Evolutionary conservation across 192 early-diverging fungal genomes (phyloP).

Genomic region (Thoreauomyces humboldtii): DNA sequence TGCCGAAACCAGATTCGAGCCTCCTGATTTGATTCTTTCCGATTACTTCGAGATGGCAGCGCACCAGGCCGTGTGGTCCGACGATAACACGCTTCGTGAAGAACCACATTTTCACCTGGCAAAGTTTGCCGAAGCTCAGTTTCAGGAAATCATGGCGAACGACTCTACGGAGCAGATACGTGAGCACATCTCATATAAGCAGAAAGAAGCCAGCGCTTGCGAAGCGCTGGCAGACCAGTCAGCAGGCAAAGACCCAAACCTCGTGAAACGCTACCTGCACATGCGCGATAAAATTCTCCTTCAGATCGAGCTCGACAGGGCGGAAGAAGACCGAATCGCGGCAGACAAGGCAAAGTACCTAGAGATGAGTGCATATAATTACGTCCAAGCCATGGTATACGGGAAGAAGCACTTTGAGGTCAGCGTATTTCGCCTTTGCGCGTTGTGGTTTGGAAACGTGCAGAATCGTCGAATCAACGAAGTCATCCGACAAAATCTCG

Average conservation of each 20-base stretch:
- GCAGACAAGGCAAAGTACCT: constrained; percentile 33
- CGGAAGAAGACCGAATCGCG: constrained; percentile 28
- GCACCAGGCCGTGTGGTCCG: constrained; percentile 1
- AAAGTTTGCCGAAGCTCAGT: constrained; percentile 43
- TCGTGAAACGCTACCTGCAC: background rate
- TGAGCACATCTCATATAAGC: constrained; percentile 33
- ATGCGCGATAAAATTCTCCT: constrained; percentile 26
- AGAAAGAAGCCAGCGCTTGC: constrained; percentile 31
- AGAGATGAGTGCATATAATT: constrained; percentile 39
- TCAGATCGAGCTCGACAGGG: constrained; percentile 44
- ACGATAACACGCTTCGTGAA: background rate
- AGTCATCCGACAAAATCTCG: constrained; percentile 23
- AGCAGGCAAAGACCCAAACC: constrained; percentile 16
- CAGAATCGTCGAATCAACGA: constrained; percentile 21
- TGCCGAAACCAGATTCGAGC: constrained; percentile 31
- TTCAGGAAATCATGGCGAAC: constrained; percentile 27
- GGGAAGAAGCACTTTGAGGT: constrained; percentile 36
- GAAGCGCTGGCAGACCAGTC: constrained; percentile 19
- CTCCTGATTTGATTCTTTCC: constrained; percentile 23
- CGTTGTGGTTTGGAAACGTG: constrained; percentile 49
- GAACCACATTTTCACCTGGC: constrained; percentile 40
- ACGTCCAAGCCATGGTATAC: constrained; percentile 34
- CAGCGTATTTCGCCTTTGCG: constrained; percentile 44
- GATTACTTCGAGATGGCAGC: constrained; percentile 33
- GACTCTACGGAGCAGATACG: constrained; percentile 33